Percentiles rank a stretch among this genome's conserved stretches.
Evolutionary conservation across 495 filamentous ascomycete genomes (phyloP).

Genomic region (Annulohypoxylon nitens): DNA sequence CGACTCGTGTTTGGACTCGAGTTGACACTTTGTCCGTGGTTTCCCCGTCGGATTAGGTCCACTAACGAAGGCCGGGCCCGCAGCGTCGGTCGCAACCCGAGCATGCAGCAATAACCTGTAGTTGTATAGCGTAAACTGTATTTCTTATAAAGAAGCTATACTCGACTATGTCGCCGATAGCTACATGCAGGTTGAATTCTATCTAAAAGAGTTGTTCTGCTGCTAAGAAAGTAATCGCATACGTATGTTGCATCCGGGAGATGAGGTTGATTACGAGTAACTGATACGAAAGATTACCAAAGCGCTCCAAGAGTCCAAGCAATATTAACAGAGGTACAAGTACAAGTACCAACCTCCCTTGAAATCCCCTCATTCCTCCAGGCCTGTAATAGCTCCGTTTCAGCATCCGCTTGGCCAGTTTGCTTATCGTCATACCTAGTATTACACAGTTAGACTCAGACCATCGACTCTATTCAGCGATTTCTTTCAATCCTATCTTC

Average conservation of each 20-base stretch:
- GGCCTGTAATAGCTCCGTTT: conserved; percentile 14
- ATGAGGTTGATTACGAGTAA: conserved; percentile 31
- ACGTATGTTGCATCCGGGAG: conserved; percentile 42
- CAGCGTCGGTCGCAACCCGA: conserved; percentile 73
- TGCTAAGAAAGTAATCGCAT: conserved; percentile 15
- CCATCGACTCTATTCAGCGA: not conserved
- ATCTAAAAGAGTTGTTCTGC: conserved; percentile 4
- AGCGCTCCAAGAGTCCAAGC: not conserved
- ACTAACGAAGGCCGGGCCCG: conserved; percentile 79
- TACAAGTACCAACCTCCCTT: conserved; percentile 22
- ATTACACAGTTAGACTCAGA: not conserved
- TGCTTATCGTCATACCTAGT: not conserved
- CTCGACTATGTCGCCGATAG: conserved; percentile 17
- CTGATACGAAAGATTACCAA: conserved; percentile 29
- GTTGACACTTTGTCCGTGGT: conserved; percentile 51
- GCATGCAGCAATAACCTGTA: conserved; percentile 57
- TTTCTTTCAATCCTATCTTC: not conserved
- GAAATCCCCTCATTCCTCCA: conserved; percentile 16
- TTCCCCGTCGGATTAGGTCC: conserved; percentile 71
- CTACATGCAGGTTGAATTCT: not conserved
- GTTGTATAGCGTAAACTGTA: conserved; percentile 16
- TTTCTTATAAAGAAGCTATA: conserved; percentile 17
- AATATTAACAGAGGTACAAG: conserved; percentile 10
- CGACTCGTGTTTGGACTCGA: conserved; percentile 49
- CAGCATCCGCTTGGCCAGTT: conserved; percentile 7